Evolutionary conservation across 1,284 basidiomycete species (phyloP).

Genomic region (Singerocomus inundabilis): DNA sequence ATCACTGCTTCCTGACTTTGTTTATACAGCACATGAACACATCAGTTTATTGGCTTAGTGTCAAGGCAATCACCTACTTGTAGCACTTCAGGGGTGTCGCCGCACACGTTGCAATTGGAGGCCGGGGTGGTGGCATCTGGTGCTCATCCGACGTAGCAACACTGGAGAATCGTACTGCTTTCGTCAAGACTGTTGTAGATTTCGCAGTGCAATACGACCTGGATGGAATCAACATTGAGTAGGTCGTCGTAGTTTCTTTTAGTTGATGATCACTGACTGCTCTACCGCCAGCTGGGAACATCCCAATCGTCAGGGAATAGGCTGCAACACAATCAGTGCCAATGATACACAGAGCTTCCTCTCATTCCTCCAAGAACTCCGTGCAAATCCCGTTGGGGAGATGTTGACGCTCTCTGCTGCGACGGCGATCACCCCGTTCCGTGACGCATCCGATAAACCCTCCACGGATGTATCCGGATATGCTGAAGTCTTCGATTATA

Average conservation of each 20-base stretch:
- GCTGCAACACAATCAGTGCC: conserved; percentile 42
- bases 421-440: conserved; percentile 43
- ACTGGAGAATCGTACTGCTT: conserved; percentile 56
- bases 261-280: conserved; percentile 1
- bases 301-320: conserved; percentile 45
- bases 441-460: conserved; percentile 47
- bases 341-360: conserved; percentile 46
- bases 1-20: conserved; percentile 48
- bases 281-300: conserved; percentile 46
- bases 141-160: conserved; percentile 71
- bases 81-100: conserved; percentile 48
- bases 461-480: conserved; percentile 48
- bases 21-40: conserved; percentile 46
- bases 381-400: conserved; percentile 28
- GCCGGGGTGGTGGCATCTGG: conserved; percentile 72
- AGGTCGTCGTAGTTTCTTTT: background rate
- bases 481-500: conserved; percentile 50
- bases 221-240: conserved; percentile 31
- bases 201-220: conserved; percentile 53
- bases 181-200: conserved; percentile 63
- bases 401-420: conserved; percentile 53
- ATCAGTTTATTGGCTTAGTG: conserved; percentile 23
- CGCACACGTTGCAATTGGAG: conserved; percentile 75
- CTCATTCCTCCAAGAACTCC: conserved; percentile 48
- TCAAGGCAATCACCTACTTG: background rate